These are phyloP conservation scores for Corylus americana DNA, from an alignment of 306 rosid species.

Conservation along the genomic window DNA sequence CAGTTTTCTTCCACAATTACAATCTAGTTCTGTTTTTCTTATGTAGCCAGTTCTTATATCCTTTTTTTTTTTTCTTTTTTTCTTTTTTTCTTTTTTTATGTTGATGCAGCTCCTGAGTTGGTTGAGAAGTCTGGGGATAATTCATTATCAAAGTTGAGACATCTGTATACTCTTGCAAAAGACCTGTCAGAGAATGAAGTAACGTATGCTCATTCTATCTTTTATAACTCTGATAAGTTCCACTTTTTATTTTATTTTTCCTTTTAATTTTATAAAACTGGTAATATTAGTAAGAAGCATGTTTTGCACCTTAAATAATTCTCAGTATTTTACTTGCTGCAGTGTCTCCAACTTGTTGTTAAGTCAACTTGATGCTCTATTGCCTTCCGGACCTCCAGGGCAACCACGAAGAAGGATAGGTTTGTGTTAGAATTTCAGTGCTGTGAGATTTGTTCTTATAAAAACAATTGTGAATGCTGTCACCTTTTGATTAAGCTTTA, in stretches of 20 bases:
- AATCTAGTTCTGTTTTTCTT: constrained; percentile 8
- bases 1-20: constrained; percentile 6
- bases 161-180: constrained; percentile 74
- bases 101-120: constrained; percentile 77
- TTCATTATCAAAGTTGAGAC: constrained; percentile 66
- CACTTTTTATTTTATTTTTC: constrained; percentile 5
- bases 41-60: constrained; percentile 19
- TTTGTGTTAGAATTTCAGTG: constrained; percentile 36
- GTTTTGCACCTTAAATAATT: constrained; percentile 19
- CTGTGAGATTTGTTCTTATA: constrained; percentile 9
- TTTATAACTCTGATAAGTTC: constrained; percentile 19
- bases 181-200: constrained; percentile 84
- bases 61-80: not conserved
- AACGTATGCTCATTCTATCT: constrained; percentile 42
- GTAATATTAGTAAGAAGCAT: not conserved
- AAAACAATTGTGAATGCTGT: constrained; percentile 10
- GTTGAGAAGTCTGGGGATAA: constrained; percentile 97
- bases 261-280: not conserved
- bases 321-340: constrained; percentile 40
- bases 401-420: constrained; percentile 87
- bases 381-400: constrained; percentile 79
- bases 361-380: constrained; percentile 70
- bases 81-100: not conserved
- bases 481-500: not conserved
- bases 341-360: constrained; percentile 60